These are phyloP conservation scores for Trametes meyenii DNA, from an alignment of 768 basidiomycete genomes.

Conservation along the genomic window DNA sequence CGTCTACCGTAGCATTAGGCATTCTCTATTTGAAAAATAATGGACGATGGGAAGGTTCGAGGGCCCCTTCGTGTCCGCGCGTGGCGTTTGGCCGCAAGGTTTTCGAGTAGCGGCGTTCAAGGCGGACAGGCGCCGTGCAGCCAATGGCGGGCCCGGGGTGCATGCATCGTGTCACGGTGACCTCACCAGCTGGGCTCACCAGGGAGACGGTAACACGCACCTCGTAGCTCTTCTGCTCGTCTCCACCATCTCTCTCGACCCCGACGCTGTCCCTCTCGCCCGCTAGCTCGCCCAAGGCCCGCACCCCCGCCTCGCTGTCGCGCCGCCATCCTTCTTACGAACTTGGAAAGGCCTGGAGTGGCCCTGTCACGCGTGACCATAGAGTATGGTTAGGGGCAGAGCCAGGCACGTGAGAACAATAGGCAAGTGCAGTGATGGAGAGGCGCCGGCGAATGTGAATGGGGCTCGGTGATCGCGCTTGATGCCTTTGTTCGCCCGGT, in stretches of 20 bases:
- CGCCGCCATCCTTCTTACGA: slow-evolving; percentile 8
- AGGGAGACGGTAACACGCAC: not conserved
- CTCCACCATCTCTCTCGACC: not conserved
- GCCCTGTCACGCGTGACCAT: slow-evolving; percentile 18
- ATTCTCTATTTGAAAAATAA: slow-evolving; percentile 18
- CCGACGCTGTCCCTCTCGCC: not conserved
- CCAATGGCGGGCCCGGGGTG: slow-evolving; percentile 9
- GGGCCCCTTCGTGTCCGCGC: too few relatives aligned
- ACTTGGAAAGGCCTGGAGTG: not conserved
- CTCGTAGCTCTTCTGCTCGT: not conserved
- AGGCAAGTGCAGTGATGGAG: slow-evolving; percentile 9
- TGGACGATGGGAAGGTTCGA: not conserved
- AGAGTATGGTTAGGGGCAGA: slow-evolving; percentile 10
- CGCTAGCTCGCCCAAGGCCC: not conserved
- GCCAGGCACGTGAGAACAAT: slow-evolving; percentile 22
- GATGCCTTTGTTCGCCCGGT: slow-evolving; percentile 4
- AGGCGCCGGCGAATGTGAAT: not conserved
- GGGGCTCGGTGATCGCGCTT: not conserved
- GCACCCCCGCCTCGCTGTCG: not conserved
- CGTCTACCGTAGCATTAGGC: slow-evolving; percentile 21
- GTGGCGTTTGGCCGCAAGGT: too few relatives aligned
- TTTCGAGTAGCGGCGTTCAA: too few relatives aligned
- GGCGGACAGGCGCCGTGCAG: not conserved
- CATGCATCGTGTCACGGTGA: slow-evolving; percentile 1
- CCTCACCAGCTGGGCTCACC: not conserved